Base-by-base conservation (phyloP, 805 yeast genomes). In the Candida argentea region DNA sequence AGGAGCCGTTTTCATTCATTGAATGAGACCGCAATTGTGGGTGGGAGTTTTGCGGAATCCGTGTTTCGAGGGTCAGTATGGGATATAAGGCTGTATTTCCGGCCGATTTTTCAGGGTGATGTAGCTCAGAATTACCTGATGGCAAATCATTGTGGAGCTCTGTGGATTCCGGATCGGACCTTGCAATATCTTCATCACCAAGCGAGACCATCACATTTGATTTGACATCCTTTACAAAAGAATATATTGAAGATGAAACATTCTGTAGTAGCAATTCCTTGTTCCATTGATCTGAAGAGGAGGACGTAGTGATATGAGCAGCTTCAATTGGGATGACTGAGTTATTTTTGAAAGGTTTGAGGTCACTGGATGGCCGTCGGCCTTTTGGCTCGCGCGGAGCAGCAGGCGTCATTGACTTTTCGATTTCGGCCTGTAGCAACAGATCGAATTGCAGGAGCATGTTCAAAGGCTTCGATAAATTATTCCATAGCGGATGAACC, bases 381-480 rank as follows among this genome's bases (percentile, higher is more conserved):
- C n/a, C n/a, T n/a, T n/a, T n/a, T n/a, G n/a, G n/a, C n/a, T n/a
- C n/a, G n/a, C n/a, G n/a, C n/a, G n/a, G n/a, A n/a, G n/a, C 20
- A 7, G 20, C 9, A 7, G 34, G 35, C 10, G 24, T 18, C 8
- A 37, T 23, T 3, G 38, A 34, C 29, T 66, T 72, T 38, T 77
- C 86, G 32, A 79, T 58, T 45, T 78, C 86, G 32, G 64, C 68
- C 43, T 73, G 83, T 18, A 79, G 55, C 49, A 76, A 57, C 29
- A 68, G 72, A 46, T 79, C 89, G 42, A 79, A 67, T 36, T 75
- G 83, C 39, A 75, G 83, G 26, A 79, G 61, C 28, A 76, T 57
- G 25, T 62, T 68, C 24, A 78, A 55, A 1, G 38, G 40, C 14
- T 27, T 39, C 18, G 25, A 42, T 30, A 56, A 37, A 25, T 51